Evolutionary conservation across 345 rosid species (phyloP).

Genomic region (Syzygium aromaticum): DNA sequence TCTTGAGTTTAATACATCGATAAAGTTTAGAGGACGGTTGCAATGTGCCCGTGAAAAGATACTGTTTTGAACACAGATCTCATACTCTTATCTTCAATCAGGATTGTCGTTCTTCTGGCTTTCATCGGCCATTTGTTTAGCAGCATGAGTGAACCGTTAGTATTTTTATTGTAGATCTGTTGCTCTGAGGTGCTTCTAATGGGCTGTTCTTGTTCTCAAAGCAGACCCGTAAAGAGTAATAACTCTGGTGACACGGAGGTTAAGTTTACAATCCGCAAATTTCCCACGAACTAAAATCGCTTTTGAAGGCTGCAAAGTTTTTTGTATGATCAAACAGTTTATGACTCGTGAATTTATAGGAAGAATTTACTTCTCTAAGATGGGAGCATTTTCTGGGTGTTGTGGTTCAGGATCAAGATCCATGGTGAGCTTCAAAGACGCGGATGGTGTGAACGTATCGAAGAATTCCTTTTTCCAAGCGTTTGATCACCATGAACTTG

Average conservation of each 20-base stretch:
- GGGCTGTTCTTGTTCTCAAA: background rate
- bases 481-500: conserved; percentile 29
- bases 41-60: background rate
- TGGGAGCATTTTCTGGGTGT: background rate
- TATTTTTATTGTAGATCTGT: background rate
- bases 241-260: background rate
- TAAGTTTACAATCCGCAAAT: background rate
- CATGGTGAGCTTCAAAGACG: conserved; percentile 39
- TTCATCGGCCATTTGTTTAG: background rate
- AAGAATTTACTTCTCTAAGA: background rate
- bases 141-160: background rate
- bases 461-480: conserved; percentile 18
- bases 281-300: background rate
- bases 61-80: background rate
- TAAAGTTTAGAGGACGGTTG: background rate
- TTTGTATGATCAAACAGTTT: background rate
- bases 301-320: background rate
- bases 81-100: background rate
- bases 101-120: background rate
- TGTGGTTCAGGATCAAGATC: conserved; percentile 27
- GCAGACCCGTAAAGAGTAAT: background rate
- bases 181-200: background rate
- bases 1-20: background rate
- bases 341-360: background rate
- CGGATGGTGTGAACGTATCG: conserved; percentile 3